Base-by-base conservation (phyloP, 2,329 filamentous ascomycete genomes). In the Myriangium duriaei region DNA sequence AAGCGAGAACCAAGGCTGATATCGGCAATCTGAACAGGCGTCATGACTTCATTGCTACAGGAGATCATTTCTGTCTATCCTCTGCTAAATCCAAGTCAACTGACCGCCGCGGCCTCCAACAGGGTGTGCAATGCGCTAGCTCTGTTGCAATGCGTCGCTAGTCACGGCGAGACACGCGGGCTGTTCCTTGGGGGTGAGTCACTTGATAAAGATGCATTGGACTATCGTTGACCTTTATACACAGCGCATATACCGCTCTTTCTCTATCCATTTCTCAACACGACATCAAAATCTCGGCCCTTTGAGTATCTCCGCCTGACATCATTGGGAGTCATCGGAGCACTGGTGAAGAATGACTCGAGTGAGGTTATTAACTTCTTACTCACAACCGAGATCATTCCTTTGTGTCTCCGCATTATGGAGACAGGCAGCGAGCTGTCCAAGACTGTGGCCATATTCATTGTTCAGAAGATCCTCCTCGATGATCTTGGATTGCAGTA, bases 41-140 rank as follows among this genome's bases (percentile, higher is more conserved):
- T 98, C 54, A 98, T 98, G 91, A 95, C 91, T 32, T 93, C 86
- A 39, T 70, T 98, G 15, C 73, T 96, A 21, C 88, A 96, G 61
- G 91, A 98, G 64, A 98, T 98, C 57, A 98, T 98, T 56, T 95
- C 88, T 9, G 91, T 98, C 39, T 98, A 98, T 58, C 92, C 86
- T 17, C 74, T 98, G 4, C 74, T 98, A 51, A 98, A 94, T 59
- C 91, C 91, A 4, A 95, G 86, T 34, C 88, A 96, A 64, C 74
- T 98, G 52, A 98, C 91, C 5, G 91, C 91, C 2, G 87, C 91
- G n/a, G 88, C 91, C 11, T 93, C 84, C 3, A 98, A 98, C 65
- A 72, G 91, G 47, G 91, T 98, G 42, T 98, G 91, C 67, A 98
- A 98, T 61, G 91, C 91, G 26, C 73, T 98, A 45, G 91, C 91